Conservation (phyloP, 768 basidiomycete species). For the Auricularia sp. region DNA sequence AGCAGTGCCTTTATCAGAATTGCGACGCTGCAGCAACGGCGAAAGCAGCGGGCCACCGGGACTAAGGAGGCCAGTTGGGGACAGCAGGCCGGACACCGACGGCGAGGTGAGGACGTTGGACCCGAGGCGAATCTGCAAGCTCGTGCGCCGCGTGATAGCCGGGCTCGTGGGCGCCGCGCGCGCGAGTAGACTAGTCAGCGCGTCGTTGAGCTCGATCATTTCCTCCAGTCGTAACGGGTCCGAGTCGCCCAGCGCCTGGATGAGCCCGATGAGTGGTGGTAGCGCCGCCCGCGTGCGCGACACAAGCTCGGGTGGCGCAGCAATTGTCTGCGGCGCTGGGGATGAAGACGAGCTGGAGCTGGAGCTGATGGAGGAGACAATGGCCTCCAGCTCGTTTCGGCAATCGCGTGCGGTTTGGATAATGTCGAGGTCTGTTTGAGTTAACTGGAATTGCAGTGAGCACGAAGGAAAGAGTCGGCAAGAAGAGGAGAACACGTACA, state of each 20-base stretch:
- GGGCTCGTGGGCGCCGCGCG: conserved; percentile 30
- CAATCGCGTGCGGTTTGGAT: neutral
- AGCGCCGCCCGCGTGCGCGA: conserved; percentile 44
- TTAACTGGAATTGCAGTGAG: neutral
- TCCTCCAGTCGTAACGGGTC: conserved; percentile 50
- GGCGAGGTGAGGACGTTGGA: conserved; percentile 2
- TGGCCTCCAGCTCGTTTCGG: conserved; percentile 14
- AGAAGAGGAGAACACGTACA: conserved; percentile 20
- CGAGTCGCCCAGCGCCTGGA: conserved; percentile 33
- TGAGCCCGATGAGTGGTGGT: conserved; percentile 40
- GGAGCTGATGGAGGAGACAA: neutral
- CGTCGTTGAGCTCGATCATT: conserved; percentile 64
- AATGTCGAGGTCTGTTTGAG: conserved; percentile 1
- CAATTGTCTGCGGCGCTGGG: conserved; percentile 8
- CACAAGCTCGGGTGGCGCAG: conserved; percentile 31
- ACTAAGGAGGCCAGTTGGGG: neutral
- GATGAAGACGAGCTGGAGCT: conserved; percentile 5
- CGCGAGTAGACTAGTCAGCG: conserved; percentile 47
- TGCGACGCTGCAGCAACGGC: conserved; percentile 3
- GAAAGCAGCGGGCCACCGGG: conserved; percentile 21
- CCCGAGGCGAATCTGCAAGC: neutral
- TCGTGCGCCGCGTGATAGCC: conserved; percentile 7
- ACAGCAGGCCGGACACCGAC: neutral
- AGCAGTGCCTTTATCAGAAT: neutral
- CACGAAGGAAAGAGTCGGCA: neutral